phyloP scores from a whole-genome alignment of 2,329 filamentous ascomycete genomes.

The Cercospora janseana region DNA sequence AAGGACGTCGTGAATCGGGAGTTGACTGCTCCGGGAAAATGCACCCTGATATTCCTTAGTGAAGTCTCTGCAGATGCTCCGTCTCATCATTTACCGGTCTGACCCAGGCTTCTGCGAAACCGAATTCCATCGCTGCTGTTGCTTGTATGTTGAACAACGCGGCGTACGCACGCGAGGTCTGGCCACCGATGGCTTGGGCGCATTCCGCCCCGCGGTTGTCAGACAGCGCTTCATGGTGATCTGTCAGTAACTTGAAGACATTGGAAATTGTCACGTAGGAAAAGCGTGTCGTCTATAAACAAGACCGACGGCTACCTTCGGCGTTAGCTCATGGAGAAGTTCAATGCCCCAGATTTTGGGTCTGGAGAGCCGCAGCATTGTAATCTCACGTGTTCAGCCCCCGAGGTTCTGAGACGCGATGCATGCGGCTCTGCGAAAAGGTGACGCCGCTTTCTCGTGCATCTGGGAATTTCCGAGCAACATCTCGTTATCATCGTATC shows the following conservation, averaged over 20 bases:
- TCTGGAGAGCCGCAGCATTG: neutral
- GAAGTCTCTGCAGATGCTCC: neutral
- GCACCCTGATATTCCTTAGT: conserved; percentile 43
- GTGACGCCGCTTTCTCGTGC: no score
- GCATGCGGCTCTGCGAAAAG: no score
- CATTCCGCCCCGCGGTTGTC: conserved; percentile 12
- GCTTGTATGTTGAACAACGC: neutral
- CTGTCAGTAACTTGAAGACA: neutral
- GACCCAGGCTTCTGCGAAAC: conserved; percentile 59
- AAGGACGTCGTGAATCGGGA: conserved; percentile 84
- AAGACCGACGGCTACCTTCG: conserved; percentile 8
- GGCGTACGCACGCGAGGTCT: conserved; percentile 2
- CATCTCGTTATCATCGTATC: no score
- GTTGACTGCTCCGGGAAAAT: conserved; percentile 92
- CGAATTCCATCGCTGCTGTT: conserved; percentile 50
- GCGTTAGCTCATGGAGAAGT: neutral
- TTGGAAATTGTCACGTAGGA: neutral
- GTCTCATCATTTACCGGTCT: conserved; percentile 51
- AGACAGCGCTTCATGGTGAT: conserved; percentile 19
- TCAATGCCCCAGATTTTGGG: neutral
- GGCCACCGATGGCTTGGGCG: neutral
- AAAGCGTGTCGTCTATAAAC: conserved; percentile 6
- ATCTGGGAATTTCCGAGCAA: no score
- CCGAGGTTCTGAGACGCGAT: no score
- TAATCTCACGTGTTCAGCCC: neutral